phyloP scores from a whole-genome alignment of 73 alveolate species.

The Loxodes magnus region DNA sequence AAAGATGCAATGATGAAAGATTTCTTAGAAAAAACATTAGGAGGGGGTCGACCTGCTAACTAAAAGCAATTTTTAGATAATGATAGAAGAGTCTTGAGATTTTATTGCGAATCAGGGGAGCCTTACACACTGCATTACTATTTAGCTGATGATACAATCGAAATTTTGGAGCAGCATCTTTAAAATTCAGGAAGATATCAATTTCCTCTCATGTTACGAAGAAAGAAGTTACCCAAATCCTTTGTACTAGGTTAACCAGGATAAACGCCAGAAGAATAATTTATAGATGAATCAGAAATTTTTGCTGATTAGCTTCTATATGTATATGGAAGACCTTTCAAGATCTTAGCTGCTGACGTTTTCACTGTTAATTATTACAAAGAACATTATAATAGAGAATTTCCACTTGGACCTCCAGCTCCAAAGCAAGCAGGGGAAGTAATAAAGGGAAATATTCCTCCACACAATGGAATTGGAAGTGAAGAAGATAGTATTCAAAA shows the following conservation, averaged over 20 bases:
- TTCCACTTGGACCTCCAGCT: constrained; percentile 66
- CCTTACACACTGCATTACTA: constrained; percentile 70
- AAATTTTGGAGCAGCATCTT: constrained; percentile 76
- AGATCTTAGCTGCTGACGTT: constrained; percentile 72
- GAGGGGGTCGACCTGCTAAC: constrained; percentile 78
- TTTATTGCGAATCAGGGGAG: constrained; percentile 33
- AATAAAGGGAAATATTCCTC: constrained; percentile 53
- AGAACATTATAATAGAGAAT: constrained; percentile 56
- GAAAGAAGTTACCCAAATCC: constrained; percentile 74
- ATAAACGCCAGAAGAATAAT: constrained; percentile 64
- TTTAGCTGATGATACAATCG: constrained; percentile 93
- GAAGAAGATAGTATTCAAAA: constrained; percentile 90
- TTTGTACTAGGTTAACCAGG: constrained; percentile 88
- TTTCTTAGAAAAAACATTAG: constrained; percentile 72
- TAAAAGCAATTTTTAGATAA: constrained; percentile 83
- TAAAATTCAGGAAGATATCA: constrained; percentile 81
- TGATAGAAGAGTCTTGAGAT: constrained; percentile 64
- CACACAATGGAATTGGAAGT: constrained; percentile 89
- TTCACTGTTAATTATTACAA: constrained; percentile 64
- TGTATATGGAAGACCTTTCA: constrained; percentile 66
- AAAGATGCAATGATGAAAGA: constrained; percentile 67
- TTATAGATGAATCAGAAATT: constrained; percentile 60
- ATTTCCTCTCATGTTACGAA: constrained; percentile 70
- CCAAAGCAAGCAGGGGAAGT: constrained; percentile 26
- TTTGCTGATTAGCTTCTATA: constrained; percentile 50